Evolutionary conservation across 352 stramenopile genomes (phyloP).

Genomic region (Phytophthora agathidicida): DNA sequence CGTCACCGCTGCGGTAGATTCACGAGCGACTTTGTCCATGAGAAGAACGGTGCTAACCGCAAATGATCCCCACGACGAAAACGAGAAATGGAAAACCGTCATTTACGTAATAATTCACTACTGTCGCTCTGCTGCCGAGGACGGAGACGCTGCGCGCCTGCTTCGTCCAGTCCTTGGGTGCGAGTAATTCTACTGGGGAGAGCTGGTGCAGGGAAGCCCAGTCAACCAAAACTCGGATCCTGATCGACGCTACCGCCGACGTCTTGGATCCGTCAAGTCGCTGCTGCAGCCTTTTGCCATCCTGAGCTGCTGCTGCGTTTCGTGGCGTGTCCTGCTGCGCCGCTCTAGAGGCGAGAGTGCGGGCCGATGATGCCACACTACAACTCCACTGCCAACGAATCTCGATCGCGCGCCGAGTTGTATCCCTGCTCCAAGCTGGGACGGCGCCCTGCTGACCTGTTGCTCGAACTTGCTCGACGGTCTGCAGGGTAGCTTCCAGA

Average conservation of each 20-base stretch:
- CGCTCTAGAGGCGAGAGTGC: slow-evolving; percentile 1
- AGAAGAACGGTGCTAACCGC: slow-evolving; percentile 19
- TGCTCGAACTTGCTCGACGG: slow-evolving; percentile 27
- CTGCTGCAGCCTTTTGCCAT: background rate
- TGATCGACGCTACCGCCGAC: slow-evolving; percentile 36
- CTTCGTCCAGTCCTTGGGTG: slow-evolving; percentile 11
- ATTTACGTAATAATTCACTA: slow-evolving; percentile 28
- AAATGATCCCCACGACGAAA: slow-evolving; percentile 19
- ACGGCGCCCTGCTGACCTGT: slow-evolving; percentile 25
- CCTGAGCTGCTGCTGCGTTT: background rate
- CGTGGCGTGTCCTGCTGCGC: background rate
- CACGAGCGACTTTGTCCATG: slow-evolving; percentile 9
- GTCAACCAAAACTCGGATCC: slow-evolving; percentile 1
- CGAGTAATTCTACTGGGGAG: slow-evolving; percentile 14
- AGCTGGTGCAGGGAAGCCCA: background rate
- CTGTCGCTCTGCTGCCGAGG: slow-evolving; percentile 15
- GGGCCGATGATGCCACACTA: too few species aligned
- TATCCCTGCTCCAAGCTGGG: slow-evolving; percentile 33
- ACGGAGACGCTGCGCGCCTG: background rate
- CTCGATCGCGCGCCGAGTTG: slow-evolving; percentile 27
- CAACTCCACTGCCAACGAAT: slow-evolving; percentile 40
- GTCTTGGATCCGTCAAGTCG: slow-evolving; percentile 2
- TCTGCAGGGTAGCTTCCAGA: slow-evolving; percentile 31
- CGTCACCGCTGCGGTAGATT: slow-evolving; percentile 21
- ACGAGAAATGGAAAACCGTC: slow-evolving; percentile 7